Conservation (phyloP, 1,284 basidiomycete species). For the Vanrija pseudolonga region DNA sequence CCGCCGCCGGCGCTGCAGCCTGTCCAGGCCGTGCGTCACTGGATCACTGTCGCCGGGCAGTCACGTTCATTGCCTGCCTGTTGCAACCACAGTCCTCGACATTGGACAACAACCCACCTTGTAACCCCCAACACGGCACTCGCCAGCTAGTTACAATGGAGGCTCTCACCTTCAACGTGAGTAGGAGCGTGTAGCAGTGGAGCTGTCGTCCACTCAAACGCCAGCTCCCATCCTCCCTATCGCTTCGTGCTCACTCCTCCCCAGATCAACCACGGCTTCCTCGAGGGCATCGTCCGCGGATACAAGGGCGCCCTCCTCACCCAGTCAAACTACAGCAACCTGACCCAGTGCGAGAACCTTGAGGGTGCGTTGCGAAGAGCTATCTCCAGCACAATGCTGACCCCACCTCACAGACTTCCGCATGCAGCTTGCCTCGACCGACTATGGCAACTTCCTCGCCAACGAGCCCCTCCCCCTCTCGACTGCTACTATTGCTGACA, state of each 20-base stretch:
- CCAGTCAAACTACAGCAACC: slow-evolving; percentile 83
- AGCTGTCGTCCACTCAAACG: slow-evolving; percentile 23
- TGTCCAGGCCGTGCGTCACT: background rate
- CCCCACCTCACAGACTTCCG: slow-evolving; percentile 65
- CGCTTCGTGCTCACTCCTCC: slow-evolving; percentile 11
- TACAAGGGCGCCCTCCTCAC: slow-evolving; percentile 91
- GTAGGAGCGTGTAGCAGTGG: slow-evolving; percentile 20
- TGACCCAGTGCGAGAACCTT: slow-evolving; percentile 95
- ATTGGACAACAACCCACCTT: background rate
- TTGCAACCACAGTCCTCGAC: background rate
- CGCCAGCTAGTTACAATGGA: slow-evolving; percentile 58
- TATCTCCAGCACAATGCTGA: background rate
- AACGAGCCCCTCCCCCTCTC: slow-evolving; percentile 95
- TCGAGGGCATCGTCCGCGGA: slow-evolving; percentile 90
- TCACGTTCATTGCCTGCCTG: background rate
- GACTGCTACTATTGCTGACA: slow-evolving; percentile 91
- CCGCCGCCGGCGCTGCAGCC: too few species aligned
- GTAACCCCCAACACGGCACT: background rate
- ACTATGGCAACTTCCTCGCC: slow-evolving; percentile 97
- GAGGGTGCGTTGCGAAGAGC: slow-evolving; percentile 65
- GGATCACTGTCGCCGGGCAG: background rate
- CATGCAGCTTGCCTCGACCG: slow-evolving; percentile 89
- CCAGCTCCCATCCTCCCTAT: background rate
- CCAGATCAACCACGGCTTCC: slow-evolving; percentile 74
- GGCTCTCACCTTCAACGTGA: slow-evolving; percentile 80